Percentiles rank a stretch among this genome's conserved stretches.
These are phyloP conservation scores for Sugiyamaella pinicola DNA, from an alignment of 1,139 yeast genomes.

Conservation along the genomic window DNA sequence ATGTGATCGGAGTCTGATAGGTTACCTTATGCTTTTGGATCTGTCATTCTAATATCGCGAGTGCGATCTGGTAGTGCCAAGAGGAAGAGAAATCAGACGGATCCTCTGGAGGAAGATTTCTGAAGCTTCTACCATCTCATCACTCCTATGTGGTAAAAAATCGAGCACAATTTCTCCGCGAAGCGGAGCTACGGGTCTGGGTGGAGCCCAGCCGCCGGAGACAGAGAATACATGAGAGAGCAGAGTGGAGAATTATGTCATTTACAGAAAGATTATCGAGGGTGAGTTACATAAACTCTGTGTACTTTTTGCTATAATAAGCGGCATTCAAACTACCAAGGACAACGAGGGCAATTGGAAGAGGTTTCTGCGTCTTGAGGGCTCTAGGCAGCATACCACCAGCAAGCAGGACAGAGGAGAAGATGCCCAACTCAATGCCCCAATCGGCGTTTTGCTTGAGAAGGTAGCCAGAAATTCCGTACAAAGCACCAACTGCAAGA, in stretches of 20 bases:
- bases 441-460: conserved; percentile 70
- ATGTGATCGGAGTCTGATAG: too few species aligned
- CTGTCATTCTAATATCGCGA: too few species aligned
- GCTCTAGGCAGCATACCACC: conserved; percentile 66
- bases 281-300: conserved; percentile 26
- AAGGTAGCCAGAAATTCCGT: conserved; percentile 78
- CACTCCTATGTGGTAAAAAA: too few species aligned
- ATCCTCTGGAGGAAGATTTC: too few species aligned
- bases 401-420: conserved; percentile 64
- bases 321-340: conserved; percentile 67
- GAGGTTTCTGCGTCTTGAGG: conserved; percentile 64
- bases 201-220: background rate
- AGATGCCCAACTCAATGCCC: conserved; percentile 81
- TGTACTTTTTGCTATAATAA: conserved; percentile 53
- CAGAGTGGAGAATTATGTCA: conserved; percentile 4
- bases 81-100: too few species aligned
- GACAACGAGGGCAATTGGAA: conserved; percentile 66
- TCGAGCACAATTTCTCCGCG: too few species aligned
- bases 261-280: background rate
- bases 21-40: too few species aligned
- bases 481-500: conserved; percentile 63
- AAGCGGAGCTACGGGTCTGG: too few species aligned
- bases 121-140: too few species aligned
- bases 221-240: too few species aligned
- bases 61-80: too few species aligned